Base-by-base conservation (phyloP, 108 stramenopile genomes). In the Cyclotella sp. region DNA sequence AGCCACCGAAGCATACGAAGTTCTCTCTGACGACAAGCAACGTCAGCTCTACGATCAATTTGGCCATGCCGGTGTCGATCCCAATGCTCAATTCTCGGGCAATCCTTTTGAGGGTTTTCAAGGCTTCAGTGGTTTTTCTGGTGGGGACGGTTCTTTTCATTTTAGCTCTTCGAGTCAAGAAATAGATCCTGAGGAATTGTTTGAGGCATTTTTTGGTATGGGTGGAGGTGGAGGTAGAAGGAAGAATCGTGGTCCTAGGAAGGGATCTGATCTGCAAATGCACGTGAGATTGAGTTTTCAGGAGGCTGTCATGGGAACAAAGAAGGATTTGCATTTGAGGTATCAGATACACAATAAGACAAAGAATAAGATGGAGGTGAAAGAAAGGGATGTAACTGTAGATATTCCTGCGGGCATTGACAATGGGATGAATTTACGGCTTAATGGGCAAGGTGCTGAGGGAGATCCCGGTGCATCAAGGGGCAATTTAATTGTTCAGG, bases 1-100 rank as follows among this genome's bases (percentile, higher is more conserved):
- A 71, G 95, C 83, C 13, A 93, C 91, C 19, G 95, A 96, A 87
- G 98, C 98, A 16, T 98, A 99, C 72, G 98, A 99, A 86, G 89
- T 96, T 26, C 88, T 99, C 43, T 88, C 91, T n/a, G 94, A 97
- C 83, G 87, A 87, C 15, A 83, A 96, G 44, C 88, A 95, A 84
- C 90, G 97, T 21, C 60, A 88, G 74, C 75, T 90, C 59, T 97
- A 97, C 82, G 93, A 97, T 78, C 70, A 86, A 55, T 97, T 89
- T 86, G 96, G 96, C 19, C 97, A 97, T 76, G 94, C 94, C 29
- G 97, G 92, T 30, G 90, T 93, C 34, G 95, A 97, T 81, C 92
- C 93, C 54, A 92, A 93, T 65, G 83, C 86, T 72, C 82, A 84
- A 45, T 86, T 81, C 19, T 82, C 81, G 9, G 84, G 87, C 10